These are phyloP conservation scores for Fusarium agapanthi DNA, from an alignment of 2,329 filamentous ascomycete species.

Conservation along the genomic window DNA sequence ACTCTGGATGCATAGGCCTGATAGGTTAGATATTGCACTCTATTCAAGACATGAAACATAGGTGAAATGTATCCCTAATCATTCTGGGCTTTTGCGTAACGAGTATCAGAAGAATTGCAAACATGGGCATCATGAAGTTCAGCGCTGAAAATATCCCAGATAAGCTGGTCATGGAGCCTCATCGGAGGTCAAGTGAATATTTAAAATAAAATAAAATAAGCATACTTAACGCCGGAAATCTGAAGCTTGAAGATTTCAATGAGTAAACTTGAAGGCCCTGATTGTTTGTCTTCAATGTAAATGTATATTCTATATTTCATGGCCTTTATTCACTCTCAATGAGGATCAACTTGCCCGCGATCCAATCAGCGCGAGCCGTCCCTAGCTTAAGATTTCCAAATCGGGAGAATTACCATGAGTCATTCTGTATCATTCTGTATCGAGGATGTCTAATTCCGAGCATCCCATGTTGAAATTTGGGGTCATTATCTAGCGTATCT, in stretches of 20 bases:
- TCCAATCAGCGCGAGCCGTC: background rate
- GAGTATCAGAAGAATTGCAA: background rate
- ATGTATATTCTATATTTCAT: background rate
- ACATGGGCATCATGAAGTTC: too few species aligned
- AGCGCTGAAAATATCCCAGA: too few species aligned
- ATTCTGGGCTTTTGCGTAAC: fast-evolving
- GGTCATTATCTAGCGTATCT: too few species aligned
- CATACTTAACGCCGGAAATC: background rate
- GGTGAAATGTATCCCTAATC: too few species aligned
- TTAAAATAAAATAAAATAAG: fast-evolving
- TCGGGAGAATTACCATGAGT: constrained; percentile 1
- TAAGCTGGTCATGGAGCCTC: background rate
- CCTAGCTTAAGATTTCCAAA: background rate
- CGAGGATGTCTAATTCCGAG: background rate
- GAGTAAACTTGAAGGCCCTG: fast-evolving
- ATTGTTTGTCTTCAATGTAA: fast-evolving
- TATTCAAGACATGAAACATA: fast-evolving
- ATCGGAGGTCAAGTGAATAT: too few species aligned
- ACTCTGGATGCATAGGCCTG: fast-evolving
- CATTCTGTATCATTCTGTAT: background rate
- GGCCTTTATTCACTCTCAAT: fast-evolving
- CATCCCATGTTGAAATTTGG: fast-evolving
- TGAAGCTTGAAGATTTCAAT: fast-evolving
- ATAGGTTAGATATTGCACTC: background rate
- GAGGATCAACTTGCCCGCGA: background rate